Percentiles rank a stretch among this genome's conserved stretches.
These are phyloP conservation scores for Tetrahymena borealis DNA, from an alignment of 73 alveolate species.

Conservation along the genomic window DNA sequence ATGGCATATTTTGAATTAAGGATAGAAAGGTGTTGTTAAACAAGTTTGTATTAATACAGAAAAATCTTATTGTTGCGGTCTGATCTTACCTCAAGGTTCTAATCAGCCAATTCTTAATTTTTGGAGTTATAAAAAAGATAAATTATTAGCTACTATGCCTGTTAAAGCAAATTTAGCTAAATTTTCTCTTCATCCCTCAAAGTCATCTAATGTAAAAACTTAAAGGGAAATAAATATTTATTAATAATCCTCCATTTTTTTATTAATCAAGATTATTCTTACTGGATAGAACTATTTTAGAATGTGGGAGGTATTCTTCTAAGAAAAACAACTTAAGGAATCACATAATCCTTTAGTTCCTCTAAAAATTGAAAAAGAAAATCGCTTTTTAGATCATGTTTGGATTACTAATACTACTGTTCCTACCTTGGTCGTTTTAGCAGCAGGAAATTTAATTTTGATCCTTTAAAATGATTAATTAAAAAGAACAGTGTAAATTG, in stretches of 20 bases:
- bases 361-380: constrained; percentile 33
- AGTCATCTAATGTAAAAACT: constrained; percentile 5
- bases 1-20: background rate
- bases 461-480: constrained; percentile 28
- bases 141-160: constrained; percentile 6
- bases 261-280: background rate
- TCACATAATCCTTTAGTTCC: constrained; percentile 27
- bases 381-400: constrained; percentile 40
- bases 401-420: constrained; percentile 20
- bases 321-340: constrained; percentile 31
- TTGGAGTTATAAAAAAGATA: constrained; percentile 35
- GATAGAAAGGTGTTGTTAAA: constrained; percentile 16
- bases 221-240: background rate
- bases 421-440: constrained; percentile 24
- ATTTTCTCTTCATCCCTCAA: constrained; percentile 34
- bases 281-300: constrained; percentile 39
- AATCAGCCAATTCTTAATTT: constrained; percentile 3
- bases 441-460: constrained; percentile 26
- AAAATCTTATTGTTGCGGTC: constrained; percentile 20
- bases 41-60: constrained; percentile 6
- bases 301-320: constrained; percentile 39
- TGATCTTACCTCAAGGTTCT: background rate
- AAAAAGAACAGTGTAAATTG: constrained; percentile 30
- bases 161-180: constrained; percentile 35
- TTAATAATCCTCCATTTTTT: background rate